phyloP scores from a whole-genome alignment of 2,329 filamentous ascomycete genomes.

The Aspergillus sojae region DNA sequence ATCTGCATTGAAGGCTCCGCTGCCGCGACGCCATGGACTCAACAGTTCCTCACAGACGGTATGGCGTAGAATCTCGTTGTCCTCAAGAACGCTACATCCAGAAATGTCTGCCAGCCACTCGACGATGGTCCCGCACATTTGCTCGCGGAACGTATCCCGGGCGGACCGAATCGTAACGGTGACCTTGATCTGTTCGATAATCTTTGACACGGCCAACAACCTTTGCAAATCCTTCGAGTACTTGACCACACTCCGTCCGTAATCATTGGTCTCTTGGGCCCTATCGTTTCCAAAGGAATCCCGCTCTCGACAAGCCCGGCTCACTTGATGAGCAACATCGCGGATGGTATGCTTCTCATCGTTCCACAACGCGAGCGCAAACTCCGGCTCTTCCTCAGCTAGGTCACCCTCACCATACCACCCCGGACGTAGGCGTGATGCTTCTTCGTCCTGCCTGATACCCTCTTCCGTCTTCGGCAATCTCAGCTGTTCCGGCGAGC shows the following conservation, averaged over 20 bases:
- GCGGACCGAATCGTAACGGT: conserved; percentile 93
- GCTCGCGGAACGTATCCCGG: conserved; percentile 92
- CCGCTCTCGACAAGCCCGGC: conserved; percentile 79
- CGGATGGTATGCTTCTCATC: conserved; percentile 97
- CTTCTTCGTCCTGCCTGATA: conserved; percentile 78
- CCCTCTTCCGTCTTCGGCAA: conserved; percentile 80
- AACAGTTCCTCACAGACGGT: conserved; percentile 91
- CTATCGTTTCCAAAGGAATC: conserved; percentile 69
- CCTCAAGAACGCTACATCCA: conserved; percentile 80
- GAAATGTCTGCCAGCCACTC: conserved; percentile 95
- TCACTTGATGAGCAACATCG: conserved; percentile 88
- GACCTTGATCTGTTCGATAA: conserved; percentile 93
- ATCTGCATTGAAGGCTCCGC: conserved; percentile 75
- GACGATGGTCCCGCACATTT: conserved; percentile 98
- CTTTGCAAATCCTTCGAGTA: conserved; percentile 72
- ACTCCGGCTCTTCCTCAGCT: conserved; percentile 69
- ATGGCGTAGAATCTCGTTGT: conserved; percentile 75
- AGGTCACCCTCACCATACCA: conserved; percentile 71
- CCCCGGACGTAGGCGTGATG: conserved; percentile 73
- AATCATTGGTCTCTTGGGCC: conserved; percentile 84
- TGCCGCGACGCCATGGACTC: conserved; percentile 83
- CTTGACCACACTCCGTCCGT: conserved; percentile 83
- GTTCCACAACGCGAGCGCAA: conserved; percentile 89
- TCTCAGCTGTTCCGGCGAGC: conserved; percentile 91
- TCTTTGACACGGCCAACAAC: conserved; percentile 75